phyloP scores from a whole-genome alignment of 805 yeast species.

The Monosporozyma unispora region DNA sequence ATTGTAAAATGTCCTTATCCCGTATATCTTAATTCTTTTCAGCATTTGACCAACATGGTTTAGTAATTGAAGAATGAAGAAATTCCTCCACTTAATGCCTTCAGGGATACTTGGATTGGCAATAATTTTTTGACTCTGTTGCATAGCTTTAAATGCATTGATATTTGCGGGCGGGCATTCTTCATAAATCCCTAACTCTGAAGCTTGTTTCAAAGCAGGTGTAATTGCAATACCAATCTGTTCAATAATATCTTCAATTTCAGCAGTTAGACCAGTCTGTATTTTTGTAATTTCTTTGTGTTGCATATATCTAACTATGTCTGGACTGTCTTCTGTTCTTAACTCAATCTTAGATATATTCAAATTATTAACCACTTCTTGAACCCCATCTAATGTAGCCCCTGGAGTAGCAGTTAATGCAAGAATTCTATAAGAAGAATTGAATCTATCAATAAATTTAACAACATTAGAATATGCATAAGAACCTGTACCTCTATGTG shows the following conservation, averaged over 20 bases:
- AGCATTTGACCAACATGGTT: conserved; percentile 66
- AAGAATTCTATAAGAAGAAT: conserved; percentile 59
- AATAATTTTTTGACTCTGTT: conserved; percentile 51
- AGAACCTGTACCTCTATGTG: conserved; percentile 86
- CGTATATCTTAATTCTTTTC: conserved; percentile 67
- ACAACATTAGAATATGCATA: conserved; percentile 86
- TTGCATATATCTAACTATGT: conserved; percentile 73
- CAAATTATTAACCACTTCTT: conserved; percentile 68
- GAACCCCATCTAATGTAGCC: conserved; percentile 77
- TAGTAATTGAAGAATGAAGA: conserved; percentile 45
- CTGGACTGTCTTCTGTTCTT: conserved; percentile 76
- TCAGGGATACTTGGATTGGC: conserved; percentile 49
- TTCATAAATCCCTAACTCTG: conserved; percentile 52
- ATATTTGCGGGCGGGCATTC: conserved; percentile 57
- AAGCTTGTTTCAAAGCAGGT: conserved; percentile 58
- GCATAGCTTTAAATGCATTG: conserved; percentile 63
- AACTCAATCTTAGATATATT: conserved; percentile 71
- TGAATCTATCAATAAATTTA: conserved; percentile 50
- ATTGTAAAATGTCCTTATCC: conserved; percentile 64
- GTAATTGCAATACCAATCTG: conserved; percentile 53
- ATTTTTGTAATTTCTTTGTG: conserved; percentile 51
- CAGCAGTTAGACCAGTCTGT: conserved; percentile 43
- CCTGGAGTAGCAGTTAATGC: conserved; percentile 98
- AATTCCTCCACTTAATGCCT: conserved; percentile 67
- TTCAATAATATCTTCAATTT: conserved; percentile 48